These are phyloP conservation scores for Lentinula sp. DNA, from an alignment of 768 basidiomycete genomes.

Conservation along the genomic window DNA sequence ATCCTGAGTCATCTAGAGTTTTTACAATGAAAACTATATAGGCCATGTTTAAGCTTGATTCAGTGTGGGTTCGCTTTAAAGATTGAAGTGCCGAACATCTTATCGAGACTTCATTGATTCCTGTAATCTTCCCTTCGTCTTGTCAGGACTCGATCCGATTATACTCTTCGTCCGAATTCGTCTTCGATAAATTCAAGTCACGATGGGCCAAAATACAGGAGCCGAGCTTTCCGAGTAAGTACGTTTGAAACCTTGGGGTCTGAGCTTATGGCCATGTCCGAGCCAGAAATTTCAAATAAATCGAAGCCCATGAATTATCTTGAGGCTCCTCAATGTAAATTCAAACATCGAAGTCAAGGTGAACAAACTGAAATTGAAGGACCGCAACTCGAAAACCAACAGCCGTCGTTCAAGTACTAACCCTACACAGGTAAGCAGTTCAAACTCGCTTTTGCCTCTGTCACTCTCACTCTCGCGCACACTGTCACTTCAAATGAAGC, in stretches of 20 bases:
- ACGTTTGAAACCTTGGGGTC: neutral
- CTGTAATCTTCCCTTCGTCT: neutral
- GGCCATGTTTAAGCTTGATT: too few relatives aligned
- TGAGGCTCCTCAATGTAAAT: neutral
- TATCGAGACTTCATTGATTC: too few relatives aligned
- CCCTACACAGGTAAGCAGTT: slow-evolving; percentile 5
- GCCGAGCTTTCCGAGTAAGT: neutral
- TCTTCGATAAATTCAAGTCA: too few relatives aligned
- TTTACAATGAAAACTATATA: too few relatives aligned
- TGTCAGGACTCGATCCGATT: neutral
- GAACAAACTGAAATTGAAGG: neutral
- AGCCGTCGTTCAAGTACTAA: slow-evolving; percentile 3
- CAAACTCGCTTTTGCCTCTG: slow-evolving; percentile 5
- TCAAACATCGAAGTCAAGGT: too few relatives aligned
- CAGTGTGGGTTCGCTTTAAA: too few relatives aligned
- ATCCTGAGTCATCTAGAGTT: too few relatives aligned
- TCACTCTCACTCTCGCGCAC: neutral
- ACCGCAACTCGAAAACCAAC: neutral
- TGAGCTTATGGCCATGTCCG: too few relatives aligned
- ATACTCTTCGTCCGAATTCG: neutral
- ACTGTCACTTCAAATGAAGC: too few relatives aligned
- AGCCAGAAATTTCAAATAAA: too few relatives aligned
- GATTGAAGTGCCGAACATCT: too few relatives aligned
- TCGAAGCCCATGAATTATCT: neutral
- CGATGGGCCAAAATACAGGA: too few relatives aligned